Percentiles rank a stretch among this genome's conserved stretches.
Conservation (phyloP, 169 alveolate species). For the Cryptosporidium parvum region DNA sequence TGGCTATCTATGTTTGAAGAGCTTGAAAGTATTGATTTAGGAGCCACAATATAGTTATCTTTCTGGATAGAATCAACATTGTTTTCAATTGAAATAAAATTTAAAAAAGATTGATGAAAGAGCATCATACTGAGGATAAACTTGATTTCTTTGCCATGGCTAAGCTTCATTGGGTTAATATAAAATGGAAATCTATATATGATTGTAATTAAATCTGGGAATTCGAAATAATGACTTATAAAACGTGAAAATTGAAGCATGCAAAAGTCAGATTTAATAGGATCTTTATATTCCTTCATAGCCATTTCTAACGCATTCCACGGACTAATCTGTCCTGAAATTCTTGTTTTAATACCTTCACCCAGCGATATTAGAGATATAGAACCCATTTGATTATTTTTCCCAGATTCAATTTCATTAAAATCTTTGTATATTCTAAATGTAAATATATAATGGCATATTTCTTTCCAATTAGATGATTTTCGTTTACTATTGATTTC, state of each 20-base stretch:
- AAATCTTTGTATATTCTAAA: conserved; percentile 16
- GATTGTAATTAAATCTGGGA: conserved; percentile 40
- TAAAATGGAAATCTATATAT: conserved; percentile 53
- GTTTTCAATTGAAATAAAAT: conserved; percentile 11
- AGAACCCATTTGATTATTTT: conserved; percentile 17
- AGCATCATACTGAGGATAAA: conserved; percentile 38
- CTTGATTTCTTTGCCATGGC: conserved; percentile 53
- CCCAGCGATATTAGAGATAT: conserved; percentile 57
- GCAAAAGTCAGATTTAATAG: neutral
- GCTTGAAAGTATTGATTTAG: neutral
- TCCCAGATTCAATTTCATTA: neutral
- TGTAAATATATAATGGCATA: conserved; percentile 55
- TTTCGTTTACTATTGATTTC: conserved; percentile 27
- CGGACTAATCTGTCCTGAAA: conserved; percentile 72
- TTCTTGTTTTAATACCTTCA: conserved; percentile 68
- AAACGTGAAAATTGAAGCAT: conserved; percentile 26
- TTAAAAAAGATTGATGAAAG: conserved; percentile 28
- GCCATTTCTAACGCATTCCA: conserved; percentile 54
- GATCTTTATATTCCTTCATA: neutral
- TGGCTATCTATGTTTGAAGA: neutral
- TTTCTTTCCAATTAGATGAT: conserved; percentile 18
- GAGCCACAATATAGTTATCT: neutral
- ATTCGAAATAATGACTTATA: conserved; percentile 18
- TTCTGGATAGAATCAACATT: neutral
- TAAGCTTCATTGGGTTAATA: conserved; percentile 14